Evolutionary conservation across 2,329 filamentous ascomycete genomes (phyloP).

Genomic region (Pseudocercospora musae): DNA sequence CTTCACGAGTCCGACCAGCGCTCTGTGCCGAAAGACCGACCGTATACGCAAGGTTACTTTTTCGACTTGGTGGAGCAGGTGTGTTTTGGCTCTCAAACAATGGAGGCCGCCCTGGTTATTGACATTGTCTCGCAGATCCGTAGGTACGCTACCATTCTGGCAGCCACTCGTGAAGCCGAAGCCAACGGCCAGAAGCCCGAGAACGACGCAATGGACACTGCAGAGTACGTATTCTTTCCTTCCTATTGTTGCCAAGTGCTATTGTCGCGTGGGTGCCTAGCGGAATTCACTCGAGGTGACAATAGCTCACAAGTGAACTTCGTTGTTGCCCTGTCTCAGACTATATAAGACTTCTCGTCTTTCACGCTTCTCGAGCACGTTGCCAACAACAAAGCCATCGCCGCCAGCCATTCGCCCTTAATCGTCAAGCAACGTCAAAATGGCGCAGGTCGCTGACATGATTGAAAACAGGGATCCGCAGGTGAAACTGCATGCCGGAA

Average conservation of each 20-base stretch:
- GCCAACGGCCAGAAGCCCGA: conserved; percentile 49
- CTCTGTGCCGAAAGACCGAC: conserved; percentile 71
- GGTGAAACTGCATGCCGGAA: conserved; percentile 75
- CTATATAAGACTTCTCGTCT: conserved; percentile 3
- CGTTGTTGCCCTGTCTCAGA: background rate
- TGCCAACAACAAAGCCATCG: conserved; percentile 3
- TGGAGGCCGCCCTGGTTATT: conserved; percentile 21
- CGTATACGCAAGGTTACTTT: conserved; percentile 95
- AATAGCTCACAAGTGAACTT: conserved; percentile 4
- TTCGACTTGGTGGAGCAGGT: conserved; percentile 88
- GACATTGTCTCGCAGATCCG: conserved; percentile 54
- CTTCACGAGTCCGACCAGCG: conserved; percentile 83
- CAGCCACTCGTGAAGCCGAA: conserved; percentile 67
- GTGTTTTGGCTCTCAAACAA: conserved; percentile 25
- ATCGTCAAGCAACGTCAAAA: background rate
- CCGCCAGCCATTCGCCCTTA: background rate
- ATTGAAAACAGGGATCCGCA: conserved; percentile 58
- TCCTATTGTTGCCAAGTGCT: conserved; percentile 7
- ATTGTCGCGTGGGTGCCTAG: conserved; percentile 1
- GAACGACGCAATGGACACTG: conserved; percentile 51
- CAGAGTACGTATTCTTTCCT: conserved; percentile 41
- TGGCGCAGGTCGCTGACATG: conserved; percentile 10
- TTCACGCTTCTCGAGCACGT: background rate
- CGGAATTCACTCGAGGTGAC: background rate
- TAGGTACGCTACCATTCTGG: conserved; percentile 82